Conservation (phyloP, 768 basidiomycete genomes). For the Lentinula detonsa region DNA sequence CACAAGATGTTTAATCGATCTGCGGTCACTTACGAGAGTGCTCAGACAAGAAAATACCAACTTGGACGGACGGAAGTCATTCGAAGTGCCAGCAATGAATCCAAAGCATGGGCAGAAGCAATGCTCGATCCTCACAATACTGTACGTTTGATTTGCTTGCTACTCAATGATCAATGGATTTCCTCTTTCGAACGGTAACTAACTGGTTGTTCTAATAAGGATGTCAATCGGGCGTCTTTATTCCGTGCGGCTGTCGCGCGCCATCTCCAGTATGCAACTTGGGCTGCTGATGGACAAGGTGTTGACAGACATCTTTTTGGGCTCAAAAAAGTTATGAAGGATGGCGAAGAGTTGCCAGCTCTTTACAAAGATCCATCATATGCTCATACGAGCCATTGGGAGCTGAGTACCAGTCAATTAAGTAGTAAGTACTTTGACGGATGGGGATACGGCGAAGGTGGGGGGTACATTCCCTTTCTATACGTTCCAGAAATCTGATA, state of each 20-base stretch:
- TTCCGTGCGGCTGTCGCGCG: slow-evolving; percentile 75
- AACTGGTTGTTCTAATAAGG: slow-evolving; percentile 24
- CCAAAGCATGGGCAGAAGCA: slow-evolving; percentile 80
- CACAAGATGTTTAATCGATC: slow-evolving; percentile 75
- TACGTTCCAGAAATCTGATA: not conserved
- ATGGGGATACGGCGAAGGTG: slow-evolving; percentile 97
- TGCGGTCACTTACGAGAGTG: slow-evolving; percentile 86
- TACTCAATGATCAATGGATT: not conserved
- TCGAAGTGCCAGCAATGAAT: slow-evolving; percentile 76
- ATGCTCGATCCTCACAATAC: slow-evolving; percentile 61
- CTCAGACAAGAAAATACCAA: slow-evolving; percentile 90
- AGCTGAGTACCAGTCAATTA: slow-evolving; percentile 87
- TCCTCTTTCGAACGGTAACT: not conserved
- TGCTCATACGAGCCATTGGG: slow-evolving; percentile 77
- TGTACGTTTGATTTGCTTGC: slow-evolving; percentile 27
- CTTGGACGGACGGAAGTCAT: slow-evolving; percentile 95
- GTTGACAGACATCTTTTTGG: slow-evolving; percentile 96
- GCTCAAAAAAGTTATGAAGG: slow-evolving; percentile 72
- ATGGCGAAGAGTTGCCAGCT: slow-evolving; percentile 66
- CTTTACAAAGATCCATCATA: slow-evolving; percentile 75
- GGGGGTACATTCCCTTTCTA: slow-evolving; percentile 9
- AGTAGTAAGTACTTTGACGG: slow-evolving; percentile 79
- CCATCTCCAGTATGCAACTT: slow-evolving; percentile 81
- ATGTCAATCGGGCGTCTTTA: slow-evolving; percentile 51
- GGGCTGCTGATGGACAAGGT: slow-evolving; percentile 92